phyloP scores from a whole-genome alignment of 2,329 filamentous ascomycete species.

The Pseudogymnoascus sp. region DNA sequence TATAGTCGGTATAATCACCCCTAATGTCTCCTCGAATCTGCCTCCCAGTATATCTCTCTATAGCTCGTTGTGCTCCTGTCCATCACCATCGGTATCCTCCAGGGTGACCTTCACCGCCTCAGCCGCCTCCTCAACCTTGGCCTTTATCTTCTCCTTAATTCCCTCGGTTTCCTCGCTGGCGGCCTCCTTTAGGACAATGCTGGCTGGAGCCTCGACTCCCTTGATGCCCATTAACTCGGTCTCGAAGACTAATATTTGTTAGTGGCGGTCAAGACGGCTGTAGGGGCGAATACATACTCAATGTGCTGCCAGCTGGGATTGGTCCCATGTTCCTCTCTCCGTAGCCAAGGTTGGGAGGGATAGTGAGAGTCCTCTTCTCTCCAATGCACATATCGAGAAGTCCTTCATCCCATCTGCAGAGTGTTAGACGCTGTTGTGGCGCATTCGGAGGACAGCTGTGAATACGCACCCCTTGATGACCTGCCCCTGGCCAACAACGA shows the following conservation, averaged over 20 bases:
- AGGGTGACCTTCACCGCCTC: slow-evolving; percentile 46
- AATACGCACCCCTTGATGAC: slow-evolving; percentile 77
- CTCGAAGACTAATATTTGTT: slow-evolving; percentile 63
- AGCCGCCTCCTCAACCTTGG: slow-evolving; percentile 44
- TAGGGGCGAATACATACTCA: slow-evolving; percentile 46
- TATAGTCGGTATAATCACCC: neutral
- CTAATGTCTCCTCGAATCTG: neutral
- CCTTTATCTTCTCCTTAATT: slow-evolving; percentile 35
- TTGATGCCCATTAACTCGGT: slow-evolving; percentile 81
- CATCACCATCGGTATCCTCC: slow-evolving; percentile 47
- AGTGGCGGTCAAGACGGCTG: slow-evolving; percentile 13
- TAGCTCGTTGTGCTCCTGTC: slow-evolving; percentile 54
- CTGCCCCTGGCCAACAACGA: slow-evolving; percentile 70
- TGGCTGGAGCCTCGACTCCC: slow-evolving; percentile 48
- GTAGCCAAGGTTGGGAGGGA: slow-evolving; percentile 82
- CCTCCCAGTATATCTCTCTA: slow-evolving; percentile 25
- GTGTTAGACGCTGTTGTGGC: slow-evolving; percentile 11
- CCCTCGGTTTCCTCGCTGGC: slow-evolving; percentile 36
- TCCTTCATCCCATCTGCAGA: slow-evolving; percentile 74
- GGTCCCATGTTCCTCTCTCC: slow-evolving; percentile 69
- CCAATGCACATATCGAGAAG: slow-evolving; percentile 92
- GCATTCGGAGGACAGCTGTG: neutral
- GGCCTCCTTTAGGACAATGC: slow-evolving; percentile 19
- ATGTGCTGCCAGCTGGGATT: slow-evolving; percentile 72
- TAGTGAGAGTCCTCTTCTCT: slow-evolving; percentile 82